A percentile compares a stretch with the other conserved stretches of the same genome.
Conservation (phyloP, 73 alveolate species). For the Vitrella brassicaformis region DNA sequence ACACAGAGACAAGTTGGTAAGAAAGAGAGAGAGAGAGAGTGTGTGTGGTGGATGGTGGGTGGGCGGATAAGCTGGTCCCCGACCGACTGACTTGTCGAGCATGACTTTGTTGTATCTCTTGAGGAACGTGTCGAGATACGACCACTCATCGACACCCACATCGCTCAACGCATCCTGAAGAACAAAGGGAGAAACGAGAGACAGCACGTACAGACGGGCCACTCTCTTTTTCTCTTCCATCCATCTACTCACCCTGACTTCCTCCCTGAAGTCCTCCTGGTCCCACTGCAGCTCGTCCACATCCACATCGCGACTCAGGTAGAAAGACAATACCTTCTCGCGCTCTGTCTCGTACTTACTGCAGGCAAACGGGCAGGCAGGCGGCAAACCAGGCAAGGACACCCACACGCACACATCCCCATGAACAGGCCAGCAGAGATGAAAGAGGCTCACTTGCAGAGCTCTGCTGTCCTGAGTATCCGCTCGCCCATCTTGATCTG, state of each 20-base stretch:
- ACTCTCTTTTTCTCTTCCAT: too few relatives aligned
- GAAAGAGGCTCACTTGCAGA: conserved; percentile 22
- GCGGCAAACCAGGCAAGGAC: background rate
- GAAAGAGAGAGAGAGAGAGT: background rate
- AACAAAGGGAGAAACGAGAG: too few relatives aligned
- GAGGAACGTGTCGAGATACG: conserved; percentile 77
- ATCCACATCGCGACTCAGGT: conserved; percentile 55
- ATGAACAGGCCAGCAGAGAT: too few relatives aligned
- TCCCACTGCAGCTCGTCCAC: conserved; percentile 52
- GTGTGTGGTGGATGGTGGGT: background rate
- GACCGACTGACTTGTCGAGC: conserved; percentile 44
- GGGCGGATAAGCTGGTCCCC: background rate
- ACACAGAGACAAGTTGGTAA: background rate
- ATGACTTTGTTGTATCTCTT: conserved; percentile 82
- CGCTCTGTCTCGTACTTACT: conserved; percentile 70
- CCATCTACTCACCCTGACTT: too few relatives aligned
- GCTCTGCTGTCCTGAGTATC: conserved; percentile 66
- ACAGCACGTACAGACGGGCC: too few relatives aligned
- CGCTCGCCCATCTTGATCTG: conserved; percentile 64
- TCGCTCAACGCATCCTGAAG: conserved; percentile 30
- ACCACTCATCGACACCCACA: conserved; percentile 70
- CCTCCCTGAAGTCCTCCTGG: conserved; percentile 48
- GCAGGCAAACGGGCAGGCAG: background rate
- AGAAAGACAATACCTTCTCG: conserved; percentile 72
- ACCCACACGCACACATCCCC: too few relatives aligned